Evolutionary conservation across 257 asterid genomes (phyloP).

Genomic region (Salvia hispanica): DNA sequence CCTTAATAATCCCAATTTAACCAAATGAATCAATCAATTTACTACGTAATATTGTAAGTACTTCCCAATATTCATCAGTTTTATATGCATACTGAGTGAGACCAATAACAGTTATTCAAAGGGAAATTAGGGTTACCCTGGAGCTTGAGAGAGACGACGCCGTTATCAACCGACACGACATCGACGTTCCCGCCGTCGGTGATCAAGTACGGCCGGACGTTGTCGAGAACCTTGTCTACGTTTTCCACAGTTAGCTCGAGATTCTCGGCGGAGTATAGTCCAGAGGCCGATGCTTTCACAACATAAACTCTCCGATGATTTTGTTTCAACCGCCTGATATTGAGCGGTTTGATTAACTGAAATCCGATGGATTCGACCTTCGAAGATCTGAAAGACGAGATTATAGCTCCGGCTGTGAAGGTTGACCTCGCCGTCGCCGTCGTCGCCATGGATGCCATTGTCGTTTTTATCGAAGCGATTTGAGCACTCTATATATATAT

Average conservation of each 20-base stretch:
- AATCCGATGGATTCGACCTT: conserved; percentile 23
- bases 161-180: conserved; percentile 78
- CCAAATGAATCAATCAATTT: background rate
- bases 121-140: conserved; percentile 47
- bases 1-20: background rate
- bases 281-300: conserved; percentile 49
- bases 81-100: too few species aligned
- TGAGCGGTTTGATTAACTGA: conserved; percentile 23
- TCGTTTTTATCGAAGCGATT: conserved; percentile 15
- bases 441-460: conserved; percentile 46
- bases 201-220: conserved; percentile 89
- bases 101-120: background rate
- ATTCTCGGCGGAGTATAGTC: conserved; percentile 74
- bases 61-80: too few species aligned
- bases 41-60: background rate
- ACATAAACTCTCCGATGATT: conserved; percentile 27
- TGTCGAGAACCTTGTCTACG: conserved; percentile 82
- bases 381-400: conserved; percentile 15
- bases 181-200: conserved; percentile 91
- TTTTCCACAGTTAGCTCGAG: conserved; percentile 72
- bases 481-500: too few species aligned
- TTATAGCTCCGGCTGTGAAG: conserved; percentile 22
- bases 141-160: conserved; percentile 82
- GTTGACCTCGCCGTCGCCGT: conserved; percentile 33
- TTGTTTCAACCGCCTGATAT: conserved; percentile 28